phyloP scores from a whole-genome alignment of 2,329 filamentous ascomycete genomes.

The Claviceps sp. region DNA sequence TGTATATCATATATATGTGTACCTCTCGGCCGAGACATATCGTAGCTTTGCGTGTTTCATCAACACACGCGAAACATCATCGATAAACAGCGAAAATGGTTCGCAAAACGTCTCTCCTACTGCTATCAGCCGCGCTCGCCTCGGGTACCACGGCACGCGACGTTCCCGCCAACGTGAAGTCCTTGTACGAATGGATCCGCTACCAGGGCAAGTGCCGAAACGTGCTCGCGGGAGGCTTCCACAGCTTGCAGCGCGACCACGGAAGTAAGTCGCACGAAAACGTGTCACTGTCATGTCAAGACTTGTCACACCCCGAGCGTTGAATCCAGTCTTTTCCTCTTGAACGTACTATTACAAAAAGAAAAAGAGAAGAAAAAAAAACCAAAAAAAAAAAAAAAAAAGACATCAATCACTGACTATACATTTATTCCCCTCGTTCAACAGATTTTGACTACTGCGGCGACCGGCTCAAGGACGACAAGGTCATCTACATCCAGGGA shows the following conservation, averaged over 20 bases:
- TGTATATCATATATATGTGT: no score
- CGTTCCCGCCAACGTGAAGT: conserved; percentile 26
- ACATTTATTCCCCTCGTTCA: no score
- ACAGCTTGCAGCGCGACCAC: conserved; percentile 22
- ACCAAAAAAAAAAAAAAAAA: not conserved
- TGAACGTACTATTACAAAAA: not conserved
- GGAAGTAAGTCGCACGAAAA: conserved; percentile 17
- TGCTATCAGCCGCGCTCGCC: no score
- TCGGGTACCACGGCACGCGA: conserved; percentile 13
- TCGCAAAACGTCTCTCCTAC: no score
- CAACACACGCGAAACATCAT: no score
- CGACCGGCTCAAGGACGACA: conserved; percentile 25
- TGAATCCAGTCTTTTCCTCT: no score
- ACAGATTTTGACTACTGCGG: conserved; percentile 31
- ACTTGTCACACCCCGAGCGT: no score
- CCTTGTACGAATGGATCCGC: conserved; percentile 27
- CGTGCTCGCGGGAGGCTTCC: conserved; percentile 25
- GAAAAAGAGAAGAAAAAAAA: not conserved
- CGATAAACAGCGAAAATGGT: no score
- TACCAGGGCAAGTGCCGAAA: conserved; percentile 24
- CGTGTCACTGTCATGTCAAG: no score
- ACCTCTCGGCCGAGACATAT: no score
- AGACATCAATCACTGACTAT: no score
- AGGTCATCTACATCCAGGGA: conserved; percentile 36
- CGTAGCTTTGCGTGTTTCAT: no score